Base-by-base conservation (phyloP, 2,329 filamentous ascomycete genomes). In the Aaosphaeria pasadenensis region DNA sequence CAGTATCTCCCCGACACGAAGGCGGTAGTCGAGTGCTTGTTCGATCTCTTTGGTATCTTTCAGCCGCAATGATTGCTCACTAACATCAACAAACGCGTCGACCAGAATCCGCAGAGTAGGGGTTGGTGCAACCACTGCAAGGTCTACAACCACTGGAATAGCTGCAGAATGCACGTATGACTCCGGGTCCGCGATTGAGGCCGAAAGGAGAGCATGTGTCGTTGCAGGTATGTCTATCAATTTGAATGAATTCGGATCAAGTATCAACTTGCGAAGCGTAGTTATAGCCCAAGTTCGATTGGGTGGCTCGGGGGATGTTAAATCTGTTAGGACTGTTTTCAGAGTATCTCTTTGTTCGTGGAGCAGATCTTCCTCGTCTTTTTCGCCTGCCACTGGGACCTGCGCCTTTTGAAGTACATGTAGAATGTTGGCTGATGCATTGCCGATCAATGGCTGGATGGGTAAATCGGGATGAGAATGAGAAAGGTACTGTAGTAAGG, bases 81-180 rank as follows among this genome's bases (percentile, higher is more conserved):
- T 85, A 1, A 79, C 62, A 59, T 91, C 87, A 13, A 87, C 68
- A 54, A 89, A 90, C 39, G 82, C 78, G 28, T 88, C 85, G 0
- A 86, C 70, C 0, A 90, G 70, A 56, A 88, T 85, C 24, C 74
- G 76, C 4, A 80, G 72, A 0, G 84, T 83, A 0, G 85, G 79
- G 39, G 77, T 80, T 0, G 86, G 84, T 44, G 88, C 85, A 47
- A 74, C 77, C 52, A 77, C 71, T 0, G 85, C 80, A 7, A 91
- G 68, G 28, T 82, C 78, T 0, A 80, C 79, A 49, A 88, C 82
- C 1, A 85, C 76, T 52, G 82, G 83, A 51, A 90, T 81, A 11
- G 83, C 80, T n/a, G 82, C 78, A 3, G 86, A 73, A 57, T 87
- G 86, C 51, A 89, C 84, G 60, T 86, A 91, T 47, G 88, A 85